phyloP scores from a whole-genome alignment of 305 asterid genomes.

The Solanum hybrid region DNA sequence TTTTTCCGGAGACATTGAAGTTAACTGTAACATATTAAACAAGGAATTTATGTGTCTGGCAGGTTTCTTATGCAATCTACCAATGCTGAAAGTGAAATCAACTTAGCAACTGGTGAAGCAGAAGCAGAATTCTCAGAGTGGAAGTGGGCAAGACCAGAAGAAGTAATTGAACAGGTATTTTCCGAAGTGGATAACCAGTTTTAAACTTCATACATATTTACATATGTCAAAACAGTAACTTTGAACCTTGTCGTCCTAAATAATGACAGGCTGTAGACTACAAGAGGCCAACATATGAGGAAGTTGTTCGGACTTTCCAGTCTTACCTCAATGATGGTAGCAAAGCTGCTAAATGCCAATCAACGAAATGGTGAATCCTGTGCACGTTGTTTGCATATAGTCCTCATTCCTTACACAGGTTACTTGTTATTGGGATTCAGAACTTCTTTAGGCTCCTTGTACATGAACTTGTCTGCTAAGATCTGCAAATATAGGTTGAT shows the following conservation, averaged over 20 bases:
- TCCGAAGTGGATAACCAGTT: not conserved
- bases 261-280: slow-evolving; percentile 76
- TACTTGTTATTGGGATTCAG: not conserved
- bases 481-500: slow-evolving; percentile 26
- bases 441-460: slow-evolving; percentile 24
- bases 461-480: slow-evolving; percentile 37
- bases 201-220: not conserved
- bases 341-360: slow-evolving; percentile 65
- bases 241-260: not conserved
- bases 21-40: not conserved
- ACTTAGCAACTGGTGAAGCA: slow-evolving; percentile 61
- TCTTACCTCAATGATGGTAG: slow-evolving; percentile 37
- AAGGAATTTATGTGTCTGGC: not conserved
- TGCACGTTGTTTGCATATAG: not conserved
- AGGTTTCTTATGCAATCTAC: slow-evolving; percentile 87
- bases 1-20: not conserved
- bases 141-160: slow-evolving; percentile 95
- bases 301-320: slow-evolving; percentile 59
- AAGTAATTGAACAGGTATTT: slow-evolving; percentile 77
- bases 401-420: not conserved
- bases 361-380: slow-evolving; percentile 43
- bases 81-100: slow-evolving; percentile 68
- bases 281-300: slow-evolving; percentile 91
- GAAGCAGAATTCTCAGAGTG: slow-evolving; percentile 91
- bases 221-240: not conserved